These are phyloP conservation scores for Emmonsiellopsis sp. DNA, from an alignment of 2,329 filamentous ascomycete genomes.

Conservation along the genomic window DNA sequence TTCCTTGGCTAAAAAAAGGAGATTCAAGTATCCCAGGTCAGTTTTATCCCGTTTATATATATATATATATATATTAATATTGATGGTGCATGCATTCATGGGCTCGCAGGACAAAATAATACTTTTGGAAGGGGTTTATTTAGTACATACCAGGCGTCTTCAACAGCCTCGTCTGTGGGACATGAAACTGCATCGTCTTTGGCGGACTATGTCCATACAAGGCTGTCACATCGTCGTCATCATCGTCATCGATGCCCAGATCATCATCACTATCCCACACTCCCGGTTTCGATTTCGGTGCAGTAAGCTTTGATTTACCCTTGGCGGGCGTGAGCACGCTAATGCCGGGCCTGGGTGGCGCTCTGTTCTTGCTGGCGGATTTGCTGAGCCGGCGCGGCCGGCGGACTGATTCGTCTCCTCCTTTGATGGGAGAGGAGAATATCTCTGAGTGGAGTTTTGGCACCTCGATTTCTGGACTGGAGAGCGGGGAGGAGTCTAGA, in stretches of 20 bases:
- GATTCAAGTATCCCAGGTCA: too few relatives aligned
- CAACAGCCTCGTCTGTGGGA: conserved; percentile 40
- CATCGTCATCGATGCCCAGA: conserved; percentile 45
- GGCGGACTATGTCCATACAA: conserved; percentile 70
- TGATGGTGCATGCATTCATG: too few relatives aligned
- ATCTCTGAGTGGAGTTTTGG: conserved; percentile 78
- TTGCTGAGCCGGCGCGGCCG: conserved; percentile 32
- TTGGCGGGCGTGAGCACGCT: conserved; percentile 70
- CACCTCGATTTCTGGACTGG: conserved; percentile 67
- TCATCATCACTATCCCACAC: conserved; percentile 68
- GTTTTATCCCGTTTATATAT: too few relatives aligned
- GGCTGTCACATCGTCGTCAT: conserved; percentile 48
- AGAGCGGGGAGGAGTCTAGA: conserved; percentile 47
- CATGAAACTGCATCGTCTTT: conserved; percentile 54
- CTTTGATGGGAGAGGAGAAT: conserved; percentile 64
- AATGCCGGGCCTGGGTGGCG: conserved; percentile 59
- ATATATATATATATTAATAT: too few relatives aligned
- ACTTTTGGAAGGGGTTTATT: not conserved
- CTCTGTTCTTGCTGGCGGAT: conserved; percentile 40
- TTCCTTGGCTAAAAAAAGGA: conserved; percentile 31
- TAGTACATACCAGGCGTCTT: conserved; percentile 36
- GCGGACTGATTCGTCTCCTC: conserved; percentile 19
- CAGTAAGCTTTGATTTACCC: conserved; percentile 18
- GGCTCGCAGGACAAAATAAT: too few relatives aligned
- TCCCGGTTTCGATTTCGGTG: conserved; percentile 25